Conservation (phyloP, 2,329 filamentous ascomycete species). For the Neofusicoccum ribis region DNA sequence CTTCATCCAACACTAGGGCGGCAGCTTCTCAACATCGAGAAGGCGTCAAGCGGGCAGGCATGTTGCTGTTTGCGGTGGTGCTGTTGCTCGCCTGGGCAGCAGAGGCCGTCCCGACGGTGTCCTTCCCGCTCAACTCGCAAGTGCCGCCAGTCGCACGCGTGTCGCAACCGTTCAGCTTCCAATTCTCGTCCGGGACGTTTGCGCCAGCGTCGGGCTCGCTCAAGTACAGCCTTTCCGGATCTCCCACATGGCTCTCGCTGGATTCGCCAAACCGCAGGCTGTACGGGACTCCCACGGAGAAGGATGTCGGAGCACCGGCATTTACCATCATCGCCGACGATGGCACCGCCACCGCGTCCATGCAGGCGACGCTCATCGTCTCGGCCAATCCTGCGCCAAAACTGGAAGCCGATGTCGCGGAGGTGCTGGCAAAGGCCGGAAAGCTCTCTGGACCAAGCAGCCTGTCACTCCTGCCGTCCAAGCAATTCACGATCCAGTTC, state of each 20-base stretch:
- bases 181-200: slow-evolving; percentile 75
- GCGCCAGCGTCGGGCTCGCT: slow-evolving; percentile 56
- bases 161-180: slow-evolving; percentile 66
- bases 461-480: slow-evolving; percentile 44
- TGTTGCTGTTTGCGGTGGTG: slow-evolving; percentile 25
- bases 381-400: slow-evolving; percentile 58
- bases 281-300: slow-evolving; percentile 65
- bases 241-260: slow-evolving; percentile 74
- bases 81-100: slow-evolving; percentile 24
- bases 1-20: slow-evolving; percentile 1
- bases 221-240: slow-evolving; percentile 64
- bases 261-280: slow-evolving; percentile 65
- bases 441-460: slow-evolving; percentile 60
- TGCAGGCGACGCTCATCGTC: slow-evolving; percentile 71
- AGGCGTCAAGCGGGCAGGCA: slow-evolving; percentile 5
- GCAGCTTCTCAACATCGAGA: background rate
- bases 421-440: slow-evolving; percentile 61
- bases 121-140: slow-evolving; percentile 81
- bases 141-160: slow-evolving; percentile 76
- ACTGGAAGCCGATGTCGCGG: slow-evolving; percentile 57
- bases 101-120: slow-evolving; percentile 39
- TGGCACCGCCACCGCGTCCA: slow-evolving; percentile 58
- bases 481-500: slow-evolving; percentile 45
- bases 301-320: slow-evolving; percentile 58
- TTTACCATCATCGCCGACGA: slow-evolving; percentile 73